Conservation (phyloP, 331 rosid genomes). For the Acacia pycnantha region DNA sequence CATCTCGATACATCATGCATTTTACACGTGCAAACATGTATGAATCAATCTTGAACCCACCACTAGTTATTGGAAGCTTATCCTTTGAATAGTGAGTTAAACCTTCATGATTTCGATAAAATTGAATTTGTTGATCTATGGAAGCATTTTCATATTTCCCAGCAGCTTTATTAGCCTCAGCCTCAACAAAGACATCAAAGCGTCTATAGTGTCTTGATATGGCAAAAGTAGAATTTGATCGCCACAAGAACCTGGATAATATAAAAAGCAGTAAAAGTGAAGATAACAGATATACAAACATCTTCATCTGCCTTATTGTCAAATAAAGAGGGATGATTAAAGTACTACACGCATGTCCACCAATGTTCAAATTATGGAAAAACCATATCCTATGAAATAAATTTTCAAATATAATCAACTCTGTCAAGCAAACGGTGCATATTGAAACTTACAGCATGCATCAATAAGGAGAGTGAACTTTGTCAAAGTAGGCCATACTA, state of each 20-base stretch:
- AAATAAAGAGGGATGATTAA: slow-evolving; percentile 17
- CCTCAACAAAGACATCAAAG: slow-evolving; percentile 92
- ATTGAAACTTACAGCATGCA: background rate
- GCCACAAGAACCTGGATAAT: slow-evolving; percentile 89
- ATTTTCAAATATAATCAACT: slow-evolving; percentile 8
- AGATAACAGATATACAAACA: slow-evolving; percentile 18
- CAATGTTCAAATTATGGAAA: background rate
- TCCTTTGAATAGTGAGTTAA: slow-evolving; percentile 72
- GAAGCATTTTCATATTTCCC: slow-evolving; percentile 89
- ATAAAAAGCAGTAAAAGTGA: slow-evolving; percentile 17
- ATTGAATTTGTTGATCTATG: slow-evolving; percentile 78
- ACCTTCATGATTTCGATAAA: slow-evolving; percentile 74
- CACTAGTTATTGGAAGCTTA: slow-evolving; percentile 94
- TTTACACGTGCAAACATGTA: slow-evolving; percentile 31
- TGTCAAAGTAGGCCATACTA: background rate
- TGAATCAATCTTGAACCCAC: slow-evolving; percentile 47
- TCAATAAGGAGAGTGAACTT: background rate
- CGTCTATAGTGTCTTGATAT: slow-evolving; percentile 95
- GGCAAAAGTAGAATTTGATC: slow-evolving; percentile 86
- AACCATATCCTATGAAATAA: background rate
- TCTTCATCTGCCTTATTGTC: slow-evolving; percentile 3
- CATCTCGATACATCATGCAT: slow-evolving; percentile 26
- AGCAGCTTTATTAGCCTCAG: slow-evolving; percentile 95
- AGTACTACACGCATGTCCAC: background rate
- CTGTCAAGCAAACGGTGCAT: background rate